Evolutionary conservation across 2,329 filamentous ascomycete species (phyloP), one percentile per base, ranked within the genome.

Genomic region (Trematosphaeria pertusa): DNA sequence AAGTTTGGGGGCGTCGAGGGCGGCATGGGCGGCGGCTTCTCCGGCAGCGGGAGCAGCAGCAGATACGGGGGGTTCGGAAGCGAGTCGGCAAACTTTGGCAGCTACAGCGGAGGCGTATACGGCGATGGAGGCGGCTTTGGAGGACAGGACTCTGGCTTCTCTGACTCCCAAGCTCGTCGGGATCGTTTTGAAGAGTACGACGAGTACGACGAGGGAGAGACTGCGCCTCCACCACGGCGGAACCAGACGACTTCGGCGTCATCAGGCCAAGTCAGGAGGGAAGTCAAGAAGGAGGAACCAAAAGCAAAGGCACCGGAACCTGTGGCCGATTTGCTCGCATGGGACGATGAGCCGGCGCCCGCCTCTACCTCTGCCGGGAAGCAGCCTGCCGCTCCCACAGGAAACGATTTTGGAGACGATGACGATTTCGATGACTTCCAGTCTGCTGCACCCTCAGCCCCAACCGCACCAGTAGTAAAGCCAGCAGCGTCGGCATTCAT

Each of bases 361-460:
- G 70, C 77, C 9, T 65, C 70, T 11, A 64, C 68, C n/a, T 72
- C 79, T 4, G 77, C 77, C 72, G 56, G 73, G 54, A 75, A 75
- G 53, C 63, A 72, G 35, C 65, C 75, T 48, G 67, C 73, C 15
- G 64, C 72, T 18, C 61, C 73, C 24, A 72, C 74, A 6, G 69
- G 75, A 19, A 72, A 75, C 54, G 72, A 73, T 44, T 74, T 77
- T 56, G 75, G 72, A 32, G 85, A 84, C 40, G 93, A 97, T 55
- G 92, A 96, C 59, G 94, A 97, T 54, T 97, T 97, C 65, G 94
- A 97, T 67, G 94, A 99, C 67, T 97, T 97, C 79, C 91, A 96
- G 72, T 96, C 91, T 15, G 93, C 93, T 11, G 73, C 77, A 5
- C 73, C 76, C 9, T 76, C 75, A 75, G 75, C 72, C 28, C 58